Conservation (phyloP, 768 basidiomycete genomes). For the Coprinopsis sp. region DNA sequence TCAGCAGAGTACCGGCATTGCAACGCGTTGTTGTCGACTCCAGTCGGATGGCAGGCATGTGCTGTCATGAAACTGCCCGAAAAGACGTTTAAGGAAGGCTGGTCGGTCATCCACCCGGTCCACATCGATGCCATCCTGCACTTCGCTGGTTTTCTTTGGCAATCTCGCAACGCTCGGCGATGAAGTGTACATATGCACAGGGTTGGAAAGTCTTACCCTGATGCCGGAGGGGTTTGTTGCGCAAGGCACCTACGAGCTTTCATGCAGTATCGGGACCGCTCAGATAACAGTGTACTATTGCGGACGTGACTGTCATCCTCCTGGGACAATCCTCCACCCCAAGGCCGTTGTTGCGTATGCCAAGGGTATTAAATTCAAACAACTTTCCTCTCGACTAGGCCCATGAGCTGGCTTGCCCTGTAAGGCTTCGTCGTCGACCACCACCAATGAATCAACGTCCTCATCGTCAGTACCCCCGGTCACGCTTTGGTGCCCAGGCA, state of each 20-base stretch:
- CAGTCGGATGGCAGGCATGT: constrained; percentile 45
- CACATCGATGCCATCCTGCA: constrained; percentile 69
- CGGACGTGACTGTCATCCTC: no score
- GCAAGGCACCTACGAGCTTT: constrained; percentile 33
- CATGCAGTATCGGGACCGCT: no score
- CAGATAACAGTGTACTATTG: no score
- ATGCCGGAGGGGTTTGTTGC: constrained; percentile 39
- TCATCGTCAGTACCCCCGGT: constrained; percentile 42
- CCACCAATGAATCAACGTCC: background rate
- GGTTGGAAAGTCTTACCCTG: constrained; percentile 44
- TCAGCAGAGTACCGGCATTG: constrained; percentile 54
- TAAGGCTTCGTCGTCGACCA: constrained; percentile 10
- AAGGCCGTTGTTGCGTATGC: no score
- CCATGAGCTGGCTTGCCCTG: no score
- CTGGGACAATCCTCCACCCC: no score
- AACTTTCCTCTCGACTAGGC: no score
- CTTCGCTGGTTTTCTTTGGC: constrained; percentile 62
- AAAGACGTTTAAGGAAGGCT: constrained; percentile 19
- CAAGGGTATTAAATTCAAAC: no score
- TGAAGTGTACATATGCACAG: constrained; percentile 61
- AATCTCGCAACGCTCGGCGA: constrained; percentile 49
- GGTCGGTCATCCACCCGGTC: constrained; percentile 45
- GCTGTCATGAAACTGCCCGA: constrained; percentile 43
- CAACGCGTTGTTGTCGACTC: constrained; percentile 46
- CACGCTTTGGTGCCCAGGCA: constrained; percentile 47